Percentiles rank a stretch among this genome's conserved stretches.
Evolutionary conservation across 1,284 basidiomycete genomes (phyloP).

Genomic region (Schizophyllum commune): DNA sequence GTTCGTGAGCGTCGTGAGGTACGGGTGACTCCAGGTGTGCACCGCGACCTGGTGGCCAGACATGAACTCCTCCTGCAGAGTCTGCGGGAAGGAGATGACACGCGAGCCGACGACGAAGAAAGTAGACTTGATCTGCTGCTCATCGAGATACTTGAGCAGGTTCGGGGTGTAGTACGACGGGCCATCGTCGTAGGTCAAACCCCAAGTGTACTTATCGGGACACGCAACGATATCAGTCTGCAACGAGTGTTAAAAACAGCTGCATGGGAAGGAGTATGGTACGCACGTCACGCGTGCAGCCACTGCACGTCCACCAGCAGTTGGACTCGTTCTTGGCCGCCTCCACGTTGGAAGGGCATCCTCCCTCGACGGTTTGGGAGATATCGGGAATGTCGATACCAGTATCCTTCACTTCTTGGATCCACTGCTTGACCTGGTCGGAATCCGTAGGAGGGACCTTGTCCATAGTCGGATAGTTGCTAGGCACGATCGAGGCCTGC

Average conservation of each 20-base stretch:
- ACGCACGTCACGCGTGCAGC: constrained; percentile 44
- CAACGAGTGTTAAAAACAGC: not conserved
- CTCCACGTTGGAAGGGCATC: constrained; percentile 55
- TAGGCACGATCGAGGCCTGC: constrained; percentile 34
- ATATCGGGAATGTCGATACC: constrained; percentile 52
- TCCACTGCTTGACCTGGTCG: constrained; percentile 66
- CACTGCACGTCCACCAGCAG: constrained; percentile 87
- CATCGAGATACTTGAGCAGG: constrained; percentile 61
- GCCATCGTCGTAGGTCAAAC: constrained; percentile 68
- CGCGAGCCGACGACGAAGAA: constrained; percentile 87
- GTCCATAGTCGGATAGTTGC: constrained; percentile 70
- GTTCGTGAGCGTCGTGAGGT: constrained; percentile 70
- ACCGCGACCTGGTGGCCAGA: constrained; percentile 61
- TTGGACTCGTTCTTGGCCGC: constrained; percentile 47
- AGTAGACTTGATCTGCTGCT: constrained; percentile 67
- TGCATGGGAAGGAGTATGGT: not conserved
- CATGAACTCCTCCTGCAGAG: constrained; percentile 64
- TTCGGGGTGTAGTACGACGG: constrained; percentile 79
- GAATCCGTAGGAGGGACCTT: constrained; percentile 59
- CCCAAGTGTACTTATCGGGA: constrained; percentile 68
- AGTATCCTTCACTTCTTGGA: constrained; percentile 47
- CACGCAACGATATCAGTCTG: constrained; percentile 65
- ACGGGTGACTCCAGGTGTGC: constrained; percentile 63
- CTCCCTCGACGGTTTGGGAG: constrained; percentile 38
- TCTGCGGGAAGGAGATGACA: constrained; percentile 32